phyloP scores from a whole-genome alignment of 352 stramenopile species.

The Peronosclerospora sorghi region DNA sequence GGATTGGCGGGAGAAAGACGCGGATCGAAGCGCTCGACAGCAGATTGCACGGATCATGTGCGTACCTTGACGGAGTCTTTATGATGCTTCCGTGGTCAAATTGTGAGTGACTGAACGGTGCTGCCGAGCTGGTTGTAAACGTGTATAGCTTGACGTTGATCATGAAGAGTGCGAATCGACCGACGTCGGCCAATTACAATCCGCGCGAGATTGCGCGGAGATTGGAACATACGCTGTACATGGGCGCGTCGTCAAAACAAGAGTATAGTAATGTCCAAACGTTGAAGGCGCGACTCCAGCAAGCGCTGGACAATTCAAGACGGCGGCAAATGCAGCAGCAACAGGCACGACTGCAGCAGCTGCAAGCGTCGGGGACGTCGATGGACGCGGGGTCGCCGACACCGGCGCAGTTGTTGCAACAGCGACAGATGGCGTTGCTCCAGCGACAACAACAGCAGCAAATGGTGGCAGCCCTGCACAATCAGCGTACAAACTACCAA shows the following conservation, averaged over 20 bases:
- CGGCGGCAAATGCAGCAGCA: conserved; percentile 73
- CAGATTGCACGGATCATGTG: conserved; percentile 86
- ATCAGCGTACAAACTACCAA: conserved; percentile 48
- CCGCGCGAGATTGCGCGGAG: conserved; percentile 74
- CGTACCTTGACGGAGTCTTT: conserved; percentile 11
- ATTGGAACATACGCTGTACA: conserved; percentile 81
- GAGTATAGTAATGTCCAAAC: conserved; percentile 85
- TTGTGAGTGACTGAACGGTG: conserved; percentile 10
- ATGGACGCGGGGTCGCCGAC: conserved; percentile 27
- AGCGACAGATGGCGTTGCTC: conserved; percentile 48
- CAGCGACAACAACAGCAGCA: conserved; percentile 65
- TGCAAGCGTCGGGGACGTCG: conserved; percentile 29
- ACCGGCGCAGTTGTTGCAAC: conserved; percentile 39
- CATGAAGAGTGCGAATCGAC: conserved; percentile 83
- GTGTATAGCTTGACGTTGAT: conserved; percentile 71
- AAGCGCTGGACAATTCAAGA: conserved; percentile 76
- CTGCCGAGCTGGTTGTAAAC: conserved; percentile 3
- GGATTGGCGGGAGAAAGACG: conserved; percentile 83
- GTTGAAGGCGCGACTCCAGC: conserved; percentile 70
- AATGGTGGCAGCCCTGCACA: conserved; percentile 63
- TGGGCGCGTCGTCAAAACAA: conserved; percentile 70
- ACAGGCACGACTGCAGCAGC: conserved; percentile 23
- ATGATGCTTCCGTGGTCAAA: neutral
- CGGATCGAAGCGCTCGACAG: conserved; percentile 61
- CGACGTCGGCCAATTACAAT: conserved; percentile 84